Percentiles rank a stretch among this genome's conserved stretches.
Evolutionary conservation across 176 grass and related monocot species (phyloP).

Genomic region (Tillandsia fasciculata): DNA sequence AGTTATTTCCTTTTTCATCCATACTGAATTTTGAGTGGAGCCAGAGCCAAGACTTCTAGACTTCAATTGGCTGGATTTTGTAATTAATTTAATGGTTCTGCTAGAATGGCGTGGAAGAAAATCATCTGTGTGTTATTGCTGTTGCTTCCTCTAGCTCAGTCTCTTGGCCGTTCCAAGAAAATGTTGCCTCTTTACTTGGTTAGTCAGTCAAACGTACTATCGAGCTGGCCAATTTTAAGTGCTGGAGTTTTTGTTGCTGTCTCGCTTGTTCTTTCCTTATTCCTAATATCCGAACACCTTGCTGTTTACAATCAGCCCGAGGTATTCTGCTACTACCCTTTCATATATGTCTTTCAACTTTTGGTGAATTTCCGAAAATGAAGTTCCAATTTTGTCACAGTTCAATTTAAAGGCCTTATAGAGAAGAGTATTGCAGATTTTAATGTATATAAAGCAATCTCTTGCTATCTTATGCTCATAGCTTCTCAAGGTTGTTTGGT

Average conservation of each 20-base stretch:
- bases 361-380: background rate
- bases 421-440: background rate
- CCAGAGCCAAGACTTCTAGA: conserved; percentile 5
- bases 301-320: conserved; percentile 86
- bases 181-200: conserved; percentile 45
- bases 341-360: conserved; percentile 19
- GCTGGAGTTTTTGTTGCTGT: conserved; percentile 59
- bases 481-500: conserved; percentile 16
- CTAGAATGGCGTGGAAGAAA: conserved; percentile 53
- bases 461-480: background rate
- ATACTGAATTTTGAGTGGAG: conserved; percentile 1
- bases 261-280: conserved; percentile 63
- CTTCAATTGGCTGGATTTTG: background rate
- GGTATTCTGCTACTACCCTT: conserved; percentile 38
- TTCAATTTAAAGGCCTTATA: conserved; percentile 1
- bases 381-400: background rate
- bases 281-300: conserved; percentile 83
- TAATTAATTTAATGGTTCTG: conserved; percentile 9
- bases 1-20: background rate
- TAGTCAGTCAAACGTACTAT: conserved; percentile 41
- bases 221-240: conserved; percentile 73
- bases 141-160: conserved; percentile 44
- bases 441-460: background rate
- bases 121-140: conserved; percentile 43
- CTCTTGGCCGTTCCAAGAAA: conserved; percentile 50